Conservation (phyloP, 768 basidiomycete species). For the Gymnopilus dilepis region DNA sequence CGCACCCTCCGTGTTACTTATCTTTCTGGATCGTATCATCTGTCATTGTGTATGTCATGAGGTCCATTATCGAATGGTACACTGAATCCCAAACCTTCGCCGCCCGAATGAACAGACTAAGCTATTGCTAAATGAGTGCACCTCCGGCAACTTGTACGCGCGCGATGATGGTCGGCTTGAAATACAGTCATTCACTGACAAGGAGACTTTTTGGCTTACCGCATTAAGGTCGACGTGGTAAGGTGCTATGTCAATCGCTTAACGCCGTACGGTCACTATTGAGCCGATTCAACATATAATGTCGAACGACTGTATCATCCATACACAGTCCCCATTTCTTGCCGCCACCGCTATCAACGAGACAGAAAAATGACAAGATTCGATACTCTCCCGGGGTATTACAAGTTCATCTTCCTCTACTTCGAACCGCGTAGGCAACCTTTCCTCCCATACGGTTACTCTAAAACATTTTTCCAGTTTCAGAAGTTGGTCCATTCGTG, state of each 20-base stretch:
- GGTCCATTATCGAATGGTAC: background rate
- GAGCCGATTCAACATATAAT: background rate
- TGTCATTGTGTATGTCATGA: constrained; percentile 3
- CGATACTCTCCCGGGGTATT: constrained; percentile 60
- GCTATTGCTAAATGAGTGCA: background rate
- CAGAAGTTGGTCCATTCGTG: constrained; percentile 55
- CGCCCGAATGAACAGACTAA: background rate
- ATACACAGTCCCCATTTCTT: background rate
- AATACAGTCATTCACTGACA: background rate
- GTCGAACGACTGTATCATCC: background rate
- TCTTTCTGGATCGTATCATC: background rate
- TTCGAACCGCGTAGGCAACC: constrained; percentile 54
- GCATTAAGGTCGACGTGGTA: background rate
- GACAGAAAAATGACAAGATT: constrained; percentile 37
- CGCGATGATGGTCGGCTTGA: background rate
- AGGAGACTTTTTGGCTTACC: constrained; percentile 6
- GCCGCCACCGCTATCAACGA: background rate
- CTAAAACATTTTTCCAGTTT: constrained; percentile 38
- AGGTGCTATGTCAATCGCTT: background rate
- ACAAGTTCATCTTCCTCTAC: constrained; percentile 59
- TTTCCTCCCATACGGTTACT: background rate
- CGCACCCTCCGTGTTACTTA: background rate
- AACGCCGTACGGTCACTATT: background rate
- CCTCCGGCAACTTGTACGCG: constrained; percentile 1
- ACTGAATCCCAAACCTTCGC: background rate